Conservation (phyloP, 2,329 filamentous ascomycete species). For the Fusarium buharicum region DNA sequence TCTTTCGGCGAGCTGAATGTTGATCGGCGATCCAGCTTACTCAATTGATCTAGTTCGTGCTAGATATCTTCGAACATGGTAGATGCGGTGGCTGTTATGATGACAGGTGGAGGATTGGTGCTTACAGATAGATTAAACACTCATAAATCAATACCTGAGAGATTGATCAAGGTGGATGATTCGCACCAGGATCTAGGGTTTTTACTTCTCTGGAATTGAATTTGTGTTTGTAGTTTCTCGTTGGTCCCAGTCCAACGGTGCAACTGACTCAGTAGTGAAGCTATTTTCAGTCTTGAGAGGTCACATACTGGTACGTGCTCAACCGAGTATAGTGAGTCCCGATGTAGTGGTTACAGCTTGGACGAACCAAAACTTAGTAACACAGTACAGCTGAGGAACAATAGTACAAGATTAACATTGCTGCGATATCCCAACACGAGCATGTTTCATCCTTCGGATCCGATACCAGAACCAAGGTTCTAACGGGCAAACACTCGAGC, state of each 20-base stretch:
- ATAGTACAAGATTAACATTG: background rate
- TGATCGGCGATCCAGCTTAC: constrained; percentile 20
- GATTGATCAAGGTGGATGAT: constrained; percentile 5
- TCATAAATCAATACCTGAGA: constrained; percentile 5
- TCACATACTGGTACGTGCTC: constrained; percentile 18
- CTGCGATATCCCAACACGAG: too few relatives aligned
- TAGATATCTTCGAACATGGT: background rate
- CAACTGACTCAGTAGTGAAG: constrained; percentile 20
- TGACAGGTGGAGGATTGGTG: background rate
- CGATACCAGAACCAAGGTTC: background rate
- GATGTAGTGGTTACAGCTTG: constrained; percentile 2
- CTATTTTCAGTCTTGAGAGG: background rate
- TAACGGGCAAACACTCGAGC: background rate
- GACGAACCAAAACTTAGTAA: background rate
- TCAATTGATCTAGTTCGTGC: too few relatives aligned
- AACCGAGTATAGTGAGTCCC: background rate
- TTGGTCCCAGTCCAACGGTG: background rate
- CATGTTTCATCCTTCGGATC: constrained; percentile 14
- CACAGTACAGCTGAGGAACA: constrained; percentile 10
- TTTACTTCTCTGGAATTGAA: background rate
- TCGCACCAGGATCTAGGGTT: constrained; percentile 16
- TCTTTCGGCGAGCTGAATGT: constrained; percentile 2
- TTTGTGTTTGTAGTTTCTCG: background rate
- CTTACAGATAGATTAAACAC: too few relatives aligned
- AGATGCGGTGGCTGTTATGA: constrained; percentile 6